A percentile compares a stretch with the other conserved stretches of the same genome.
phyloP scores from a whole-genome alignment of 1,284 basidiomycete species.

The Vanrija sp. region DNA sequence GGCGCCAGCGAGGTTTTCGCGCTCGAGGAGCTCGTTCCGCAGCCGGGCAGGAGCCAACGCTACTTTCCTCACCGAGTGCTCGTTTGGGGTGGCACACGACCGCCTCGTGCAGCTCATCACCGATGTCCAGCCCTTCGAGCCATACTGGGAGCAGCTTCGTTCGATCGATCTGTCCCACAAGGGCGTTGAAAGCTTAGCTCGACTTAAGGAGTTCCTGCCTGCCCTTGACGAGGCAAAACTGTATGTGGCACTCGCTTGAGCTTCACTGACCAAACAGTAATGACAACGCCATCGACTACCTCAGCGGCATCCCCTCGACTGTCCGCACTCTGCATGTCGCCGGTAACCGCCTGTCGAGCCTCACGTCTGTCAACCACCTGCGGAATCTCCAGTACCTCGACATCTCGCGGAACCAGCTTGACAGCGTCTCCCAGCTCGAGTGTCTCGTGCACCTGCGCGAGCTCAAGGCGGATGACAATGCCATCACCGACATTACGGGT shows the following conservation, averaged over 20 bases:
- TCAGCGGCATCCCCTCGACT: constrained; percentile 75
- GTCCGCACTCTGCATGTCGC: constrained; percentile 77
- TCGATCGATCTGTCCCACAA: constrained; percentile 74
- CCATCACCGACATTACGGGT: constrained; percentile 70
- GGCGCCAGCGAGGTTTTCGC: constrained; percentile 14
- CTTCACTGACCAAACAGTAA: constrained; percentile 57
- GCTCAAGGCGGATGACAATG: constrained; percentile 80
- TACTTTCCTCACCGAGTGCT: constrained; percentile 87
- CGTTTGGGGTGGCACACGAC: constrained; percentile 88
- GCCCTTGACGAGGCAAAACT: constrained; percentile 72
- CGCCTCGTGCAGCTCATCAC: constrained; percentile 87
- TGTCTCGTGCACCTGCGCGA: constrained; percentile 82
- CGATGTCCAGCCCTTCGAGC: constrained; percentile 91
- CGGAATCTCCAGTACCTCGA: constrained; percentile 82
- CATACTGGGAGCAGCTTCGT: constrained; percentile 81
- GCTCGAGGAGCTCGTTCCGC: constrained; percentile 24
- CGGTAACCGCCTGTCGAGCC: constrained; percentile 74
- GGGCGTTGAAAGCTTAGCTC: constrained; percentile 79
- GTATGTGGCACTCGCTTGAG: no score
- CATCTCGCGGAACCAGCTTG: constrained; percentile 84
- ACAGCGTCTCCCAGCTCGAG: constrained; percentile 79
- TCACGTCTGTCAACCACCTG: constrained; percentile 87
- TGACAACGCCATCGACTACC: constrained; percentile 74
- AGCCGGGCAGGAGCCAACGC: constrained; percentile 53
- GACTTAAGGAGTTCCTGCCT: constrained; percentile 91